phyloP scores from a whole-genome alignment of 768 basidiomycete genomes.

The Mycena venus region DNA sequence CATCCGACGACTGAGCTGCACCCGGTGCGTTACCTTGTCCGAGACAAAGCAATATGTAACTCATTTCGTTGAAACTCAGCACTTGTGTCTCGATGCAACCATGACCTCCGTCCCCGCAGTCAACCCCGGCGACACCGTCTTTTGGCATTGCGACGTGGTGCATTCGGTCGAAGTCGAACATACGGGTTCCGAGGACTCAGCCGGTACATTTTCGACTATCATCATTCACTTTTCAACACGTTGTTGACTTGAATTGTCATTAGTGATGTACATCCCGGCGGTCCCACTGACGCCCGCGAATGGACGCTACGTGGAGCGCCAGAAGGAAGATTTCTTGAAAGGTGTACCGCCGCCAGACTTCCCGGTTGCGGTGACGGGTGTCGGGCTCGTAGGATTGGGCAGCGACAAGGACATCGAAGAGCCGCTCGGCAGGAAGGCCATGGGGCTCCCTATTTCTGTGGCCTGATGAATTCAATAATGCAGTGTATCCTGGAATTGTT shows the following conservation, averaged over 20 bases:
- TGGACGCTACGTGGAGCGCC: conserved; percentile 69
- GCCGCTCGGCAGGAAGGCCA: conserved; percentile 53
- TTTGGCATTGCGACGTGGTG: conserved; percentile 68
- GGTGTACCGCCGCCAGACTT: conserved; percentile 82
- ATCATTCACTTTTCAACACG: not conserved
- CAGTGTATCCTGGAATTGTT: not conserved
- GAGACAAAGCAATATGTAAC: conserved; percentile 52
- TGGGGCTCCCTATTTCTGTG: conserved; percentile 52
- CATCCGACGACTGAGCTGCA: conserved; percentile 54
- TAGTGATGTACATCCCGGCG: conserved; percentile 86
- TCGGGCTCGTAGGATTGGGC: conserved; percentile 51
- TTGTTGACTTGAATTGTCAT: conserved; percentile 8
- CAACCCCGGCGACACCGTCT: conserved; percentile 76
- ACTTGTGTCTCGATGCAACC: conserved; percentile 65
- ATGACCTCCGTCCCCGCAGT: conserved; percentile 77
- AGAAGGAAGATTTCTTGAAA: conserved; percentile 71
- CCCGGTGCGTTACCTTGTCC: conserved; percentile 47
- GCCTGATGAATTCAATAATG: conserved; percentile 25
- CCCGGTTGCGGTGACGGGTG: conserved; percentile 58
- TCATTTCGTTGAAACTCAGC: conserved; percentile 54
- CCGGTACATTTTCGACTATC: conserved; percentile 44
- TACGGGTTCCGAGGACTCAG: conserved; percentile 59
- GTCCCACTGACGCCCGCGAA: conserved; percentile 76
- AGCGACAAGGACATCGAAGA: conserved; percentile 50
- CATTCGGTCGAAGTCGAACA: conserved; percentile 54